Evolutionary conservation across 108 stramenopile genomes (phyloP), one percentile per base, ranked within the genome.

Genomic region (Discostella stelligeroides): DNA sequence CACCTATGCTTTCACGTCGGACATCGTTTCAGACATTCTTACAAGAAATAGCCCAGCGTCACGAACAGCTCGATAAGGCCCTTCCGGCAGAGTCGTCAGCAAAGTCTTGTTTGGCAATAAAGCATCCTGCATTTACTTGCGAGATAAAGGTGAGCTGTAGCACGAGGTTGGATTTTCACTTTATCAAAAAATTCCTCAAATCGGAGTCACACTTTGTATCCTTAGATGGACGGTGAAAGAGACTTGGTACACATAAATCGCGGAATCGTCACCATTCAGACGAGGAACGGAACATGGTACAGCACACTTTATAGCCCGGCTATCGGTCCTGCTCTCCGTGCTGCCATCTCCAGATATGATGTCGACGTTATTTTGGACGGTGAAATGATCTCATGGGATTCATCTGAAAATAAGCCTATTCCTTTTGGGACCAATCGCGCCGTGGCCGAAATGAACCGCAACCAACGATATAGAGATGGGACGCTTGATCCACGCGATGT

Each of bases 361-460:
- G 75, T 95, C 17, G 85, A 92, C 59, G 82, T 87, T 10, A 89
- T 95, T 62, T 68, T 95, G 29, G 94, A 95, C 72, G 91, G 94
- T 14, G 94, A 95, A 68, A 75, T 95, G 25, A 60, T 91, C 43
- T 81, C 87, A 11, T 95, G 89, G 87, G 89, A 92, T 63, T 60
- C 82, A 49, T 41, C 20, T 27, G 75, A 72, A 30, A 75, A 87
- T 28, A 82, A 76, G 59, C 63, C 79, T 18, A 68, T 89, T 38
- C 90, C 88, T 15, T 95, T 95, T 68, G 94, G 94, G 14, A 43
- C 70, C 30, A 95, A 95, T 72, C 79, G 89, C 1, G 67, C 84
- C 12, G 80, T 95, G 29, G 91, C 91, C 13, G 83, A 86, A 29
- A 48, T 75, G 24, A 82, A 90, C 57, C 67, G 83, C 46, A 54